Conservation (phyloP, 2,329 filamentous ascomycete species). For the Paracorniculantispora psalliotae region DNA sequence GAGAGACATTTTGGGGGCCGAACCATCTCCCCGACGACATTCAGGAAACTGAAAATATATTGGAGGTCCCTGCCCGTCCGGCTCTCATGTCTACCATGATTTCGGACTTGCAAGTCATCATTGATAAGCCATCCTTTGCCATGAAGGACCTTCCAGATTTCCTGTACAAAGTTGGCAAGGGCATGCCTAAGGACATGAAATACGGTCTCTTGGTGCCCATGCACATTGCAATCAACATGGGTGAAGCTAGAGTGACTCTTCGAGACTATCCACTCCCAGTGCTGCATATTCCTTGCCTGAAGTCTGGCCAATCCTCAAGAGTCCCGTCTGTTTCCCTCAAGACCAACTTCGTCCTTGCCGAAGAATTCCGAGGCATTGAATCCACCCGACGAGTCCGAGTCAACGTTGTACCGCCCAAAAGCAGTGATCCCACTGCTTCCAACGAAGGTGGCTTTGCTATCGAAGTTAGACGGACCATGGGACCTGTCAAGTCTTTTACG, state of each 20-base stretch:
- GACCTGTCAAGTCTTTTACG: constrained; percentile 93
- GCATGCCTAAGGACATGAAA: constrained; percentile 86
- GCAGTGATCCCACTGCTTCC: constrained; percentile 49
- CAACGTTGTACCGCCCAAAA: constrained; percentile 70
- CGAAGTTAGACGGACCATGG: constrained; percentile 83
- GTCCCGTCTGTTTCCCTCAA: constrained; percentile 77
- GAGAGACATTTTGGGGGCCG: constrained; percentile 73
- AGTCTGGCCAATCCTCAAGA: constrained; percentile 71
- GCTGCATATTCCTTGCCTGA: constrained; percentile 81
- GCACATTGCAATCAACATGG: constrained; percentile 83
- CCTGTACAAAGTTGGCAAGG: constrained; percentile 87
- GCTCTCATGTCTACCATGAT: constrained; percentile 76
- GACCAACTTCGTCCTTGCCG: constrained; percentile 91
- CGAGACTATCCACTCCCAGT: constrained; percentile 92
- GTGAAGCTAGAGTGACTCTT: constrained; percentile 79
- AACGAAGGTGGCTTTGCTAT: constrained; percentile 68
- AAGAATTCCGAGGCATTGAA: constrained; percentile 79
- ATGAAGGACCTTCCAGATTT: constrained; percentile 77
- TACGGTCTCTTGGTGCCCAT: constrained; percentile 88
- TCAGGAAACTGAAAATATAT: constrained; percentile 77
- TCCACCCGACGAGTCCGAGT: constrained; percentile 78
- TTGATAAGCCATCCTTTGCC: constrained; percentile 93
- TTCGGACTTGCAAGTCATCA: constrained; percentile 74
- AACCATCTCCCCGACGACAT: constrained; percentile 77
- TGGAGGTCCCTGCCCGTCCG: constrained; percentile 80